These are phyloP conservation scores for Lactifluus subvellereus DNA, from an alignment of 768 basidiomycete species.

Conservation along the genomic window DNA sequence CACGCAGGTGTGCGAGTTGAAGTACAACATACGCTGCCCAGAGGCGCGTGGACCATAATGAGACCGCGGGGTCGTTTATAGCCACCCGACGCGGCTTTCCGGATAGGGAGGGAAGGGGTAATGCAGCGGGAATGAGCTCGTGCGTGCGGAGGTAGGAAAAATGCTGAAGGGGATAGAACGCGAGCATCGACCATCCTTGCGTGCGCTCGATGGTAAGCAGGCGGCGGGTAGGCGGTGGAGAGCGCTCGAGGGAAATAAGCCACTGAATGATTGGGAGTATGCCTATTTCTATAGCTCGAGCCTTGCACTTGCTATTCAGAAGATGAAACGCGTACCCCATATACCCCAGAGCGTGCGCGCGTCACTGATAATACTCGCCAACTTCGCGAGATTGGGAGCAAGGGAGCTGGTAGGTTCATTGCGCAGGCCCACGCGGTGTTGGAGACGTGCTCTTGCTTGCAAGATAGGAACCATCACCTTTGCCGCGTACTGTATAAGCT, in stretches of 20 bases:
- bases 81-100: constrained; percentile 32
- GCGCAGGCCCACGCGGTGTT: constrained; percentile 57
- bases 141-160: constrained; percentile 60
- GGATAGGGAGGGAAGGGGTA: constrained; percentile 37
- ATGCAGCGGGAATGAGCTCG: constrained; percentile 50
- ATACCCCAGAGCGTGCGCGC: constrained; percentile 71
- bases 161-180: constrained; percentile 76
- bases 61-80: constrained; percentile 44
- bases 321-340: constrained; percentile 54
- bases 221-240: constrained; percentile 59
- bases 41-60: constrained; percentile 70
- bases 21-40: constrained; percentile 78
- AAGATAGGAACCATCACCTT: constrained; percentile 67
- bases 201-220: constrained; percentile 73
- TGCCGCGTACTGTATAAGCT: constrained; percentile 70
- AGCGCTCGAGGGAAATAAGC: constrained; percentile 71
- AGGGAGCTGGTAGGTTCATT: constrained; percentile 46
- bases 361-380: constrained; percentile 54
- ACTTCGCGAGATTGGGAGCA: constrained; percentile 47
- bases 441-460: constrained; percentile 60
- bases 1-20: constrained; percentile 65
- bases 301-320: too few species aligned
- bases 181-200: constrained; percentile 73
- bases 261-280: constrained; percentile 76
- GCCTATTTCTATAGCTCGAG: constrained; percentile 36